Base-by-base conservation (phyloP, 2,329 filamentous ascomycete species). In the Paraphaeosphaeria sporulosa region DNA sequence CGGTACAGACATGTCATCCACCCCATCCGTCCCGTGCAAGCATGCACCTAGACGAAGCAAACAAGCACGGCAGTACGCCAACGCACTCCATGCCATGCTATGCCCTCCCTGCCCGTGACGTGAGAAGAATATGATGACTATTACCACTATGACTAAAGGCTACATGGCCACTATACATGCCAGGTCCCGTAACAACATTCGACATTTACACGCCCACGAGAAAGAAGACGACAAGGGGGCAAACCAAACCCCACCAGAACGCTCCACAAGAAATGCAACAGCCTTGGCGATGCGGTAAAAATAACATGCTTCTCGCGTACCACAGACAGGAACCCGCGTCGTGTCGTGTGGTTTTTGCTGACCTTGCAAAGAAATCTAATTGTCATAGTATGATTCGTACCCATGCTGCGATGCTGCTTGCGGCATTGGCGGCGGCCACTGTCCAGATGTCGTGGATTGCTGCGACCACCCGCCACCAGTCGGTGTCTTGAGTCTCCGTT, bases 401-500 rank as follows among this genome's bases (percentile, higher is more conserved):
- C 73, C 76, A 61, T 76, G 73, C 69, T 77, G 73, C 59, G 68
- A 57, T 74, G 72, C 59, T 73, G 71, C 53, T 21, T 42, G 25
- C 2, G 53, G 53, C 53, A 55, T 47, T 2, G 46, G 55, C n/a
- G 51, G 52, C 40, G 68, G 65, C 73, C 72, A 75, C 52, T 71
- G 70, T 50, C 71, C 73, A 71, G 74, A 74, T 25, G 59, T 61
- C 53, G 75, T 76, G 55, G 68, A 67, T 61, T 76, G 74, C 60
- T 76, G 74, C 59, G 76, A 76, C 68, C 73, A 78, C 50, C 71
- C 76, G 56, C 69, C 70, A 55, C 68, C 40, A 21, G 46, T 72
- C 48, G 76, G 72, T 53, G 71, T 71, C 67, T 76, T 81, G 19
- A 80, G 69, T 72, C 79, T 72, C 58, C 79, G 79, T 70, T 81